Conservation (phyloP, 371 early-diverging fungal genomes). For the Mortierella sp. region DNA sequence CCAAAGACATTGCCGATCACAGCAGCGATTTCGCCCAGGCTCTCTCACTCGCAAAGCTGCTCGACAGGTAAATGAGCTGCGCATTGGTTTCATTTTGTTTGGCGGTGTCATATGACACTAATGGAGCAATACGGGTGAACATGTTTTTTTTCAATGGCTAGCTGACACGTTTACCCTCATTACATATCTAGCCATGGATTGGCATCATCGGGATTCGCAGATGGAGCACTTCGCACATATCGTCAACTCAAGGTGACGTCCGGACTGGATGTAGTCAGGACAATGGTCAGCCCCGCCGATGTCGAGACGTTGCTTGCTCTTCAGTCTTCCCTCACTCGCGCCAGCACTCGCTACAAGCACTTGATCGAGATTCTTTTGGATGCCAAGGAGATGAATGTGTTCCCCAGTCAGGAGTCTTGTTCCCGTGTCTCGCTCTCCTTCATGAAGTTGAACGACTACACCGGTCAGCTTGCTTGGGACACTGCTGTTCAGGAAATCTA, state of each 20-base stretch:
- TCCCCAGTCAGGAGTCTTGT: conserved; percentile 39
- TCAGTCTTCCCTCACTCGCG: conserved; percentile 34
- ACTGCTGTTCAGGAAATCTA: conserved; percentile 54
- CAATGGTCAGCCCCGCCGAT: conserved; percentile 23
- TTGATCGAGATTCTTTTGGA: conserved; percentile 52
- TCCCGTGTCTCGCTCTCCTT: conserved; percentile 43
- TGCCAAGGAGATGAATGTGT: conserved; percentile 46
- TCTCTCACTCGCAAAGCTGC: conserved; percentile 49
- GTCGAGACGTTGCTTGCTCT: conserved; percentile 39
- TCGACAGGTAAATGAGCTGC: conserved; percentile 38
- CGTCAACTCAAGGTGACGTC: conserved; percentile 35
- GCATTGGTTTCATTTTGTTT: not conserved
- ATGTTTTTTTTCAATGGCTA: not conserved
- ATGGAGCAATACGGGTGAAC: not conserved
- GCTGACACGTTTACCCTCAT: not conserved
- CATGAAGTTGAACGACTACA: conserved; percentile 27
- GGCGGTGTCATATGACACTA: not conserved
- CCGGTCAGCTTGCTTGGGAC: conserved; percentile 53
- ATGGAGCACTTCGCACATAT: conserved; percentile 38
- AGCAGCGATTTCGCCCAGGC: conserved; percentile 55
- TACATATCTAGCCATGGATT: conserved; percentile 29
- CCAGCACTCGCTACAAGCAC: conserved; percentile 34
- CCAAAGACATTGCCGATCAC: conserved; percentile 52
- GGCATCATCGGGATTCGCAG: conserved; percentile 32
- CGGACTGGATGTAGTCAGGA: conserved; percentile 27